Evolutionary conservation across 352 stramenopile species (phyloP), one percentile per base, ranked within the genome.

Genomic region (Pelagophyceae sp.): DNA sequence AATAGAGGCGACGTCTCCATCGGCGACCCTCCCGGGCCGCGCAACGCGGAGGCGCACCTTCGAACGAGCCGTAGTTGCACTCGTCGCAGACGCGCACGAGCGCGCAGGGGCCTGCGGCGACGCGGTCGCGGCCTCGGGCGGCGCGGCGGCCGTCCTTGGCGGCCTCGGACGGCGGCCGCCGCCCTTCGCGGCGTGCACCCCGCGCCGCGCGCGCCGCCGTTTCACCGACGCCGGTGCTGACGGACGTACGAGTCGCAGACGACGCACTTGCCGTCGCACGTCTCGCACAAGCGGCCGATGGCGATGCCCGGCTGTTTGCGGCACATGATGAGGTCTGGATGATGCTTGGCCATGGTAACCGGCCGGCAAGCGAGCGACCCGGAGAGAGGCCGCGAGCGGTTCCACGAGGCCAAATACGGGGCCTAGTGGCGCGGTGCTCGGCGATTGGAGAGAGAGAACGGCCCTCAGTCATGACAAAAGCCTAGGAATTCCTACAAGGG

Each of bases 261-360:
- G 35, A 98, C 95, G 80, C 96, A 99, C 86, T 98, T 98, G 75
- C 96, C 96, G 83, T 99, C 96, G 84, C 88, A 94, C 87, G 99
- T 99, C 85, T 99, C 96, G 80, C 97, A 99, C 15, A 99, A 87
- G 20, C 96, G 90, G n/a, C 87, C 84, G 58, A 90, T 89, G n/a
- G 86, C 85, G 80, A 98, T 94, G 79, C 97, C 97, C 50, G 97
- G 95, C 84, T 99, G 95, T 90, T 99, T 99, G 79, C 97, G 91
- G 88, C 97, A 99, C 94, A 99, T 99, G 75, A 99, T 93, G 64
- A 99, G 88, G 86, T 99, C 97, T 37, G 96, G 95, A 88, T 99
- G 96, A 88, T 99, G 96, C 87, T 99, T 99, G 70, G 96, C 96
- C 95, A 99, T 98, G 1, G 63, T 83, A n/a, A n/a, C n/a, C n/a